These are phyloP conservation scores for Staphylotrichum longicolle DNA, from an alignment of 495 filamentous ascomycete species.

Conservation along the genomic window DNA sequence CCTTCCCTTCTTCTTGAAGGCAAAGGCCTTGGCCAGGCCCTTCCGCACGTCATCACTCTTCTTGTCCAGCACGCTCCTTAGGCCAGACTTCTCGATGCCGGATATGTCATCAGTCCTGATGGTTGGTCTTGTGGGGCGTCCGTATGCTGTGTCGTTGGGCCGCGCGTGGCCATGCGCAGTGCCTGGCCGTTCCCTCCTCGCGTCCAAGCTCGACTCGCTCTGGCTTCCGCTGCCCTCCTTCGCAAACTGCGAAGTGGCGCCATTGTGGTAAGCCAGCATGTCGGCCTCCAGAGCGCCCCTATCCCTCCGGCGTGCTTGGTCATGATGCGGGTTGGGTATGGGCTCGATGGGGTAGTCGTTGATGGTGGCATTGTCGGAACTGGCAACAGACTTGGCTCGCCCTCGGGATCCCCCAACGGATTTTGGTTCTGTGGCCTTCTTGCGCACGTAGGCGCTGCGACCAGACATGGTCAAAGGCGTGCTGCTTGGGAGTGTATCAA, in stretches of 20 bases:
- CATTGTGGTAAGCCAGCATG: slow-evolving; percentile 30
- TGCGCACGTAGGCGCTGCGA: slow-evolving; percentile 54
- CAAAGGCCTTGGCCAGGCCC: slow-evolving; percentile 47
- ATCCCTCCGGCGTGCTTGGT: slow-evolving; percentile 21
- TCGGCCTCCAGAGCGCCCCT: slow-evolving; percentile 38
- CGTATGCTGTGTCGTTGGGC: slow-evolving; percentile 46
- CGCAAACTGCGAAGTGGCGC: slow-evolving; percentile 14
- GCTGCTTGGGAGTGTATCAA: not conserved
- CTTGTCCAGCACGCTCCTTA: slow-evolving; percentile 51
- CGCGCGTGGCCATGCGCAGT: slow-evolving; percentile 27
- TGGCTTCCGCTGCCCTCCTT: slow-evolving; percentile 38
- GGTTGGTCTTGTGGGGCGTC: slow-evolving; percentile 43
- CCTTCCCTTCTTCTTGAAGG: slow-evolving; percentile 47
- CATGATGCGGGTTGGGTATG: slow-evolving; percentile 25
- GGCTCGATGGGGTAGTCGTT: slow-evolving; percentile 31
- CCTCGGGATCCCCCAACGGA: slow-evolving; percentile 14
- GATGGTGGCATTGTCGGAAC: slow-evolving; percentile 43
- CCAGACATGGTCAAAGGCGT: slow-evolving; percentile 46
- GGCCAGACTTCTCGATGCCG: slow-evolving; percentile 52
- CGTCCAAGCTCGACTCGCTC: slow-evolving; percentile 40
- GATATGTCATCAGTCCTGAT: slow-evolving; percentile 48
- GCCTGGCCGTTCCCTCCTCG: slow-evolving; percentile 29
- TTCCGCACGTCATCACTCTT: slow-evolving; percentile 53
- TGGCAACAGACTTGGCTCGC: slow-evolving; percentile 36
- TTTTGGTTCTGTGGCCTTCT: slow-evolving; percentile 51